phyloP scores from a whole-genome alignment of 768 basidiomycete species.

The Myochromella boudieri region DNA sequence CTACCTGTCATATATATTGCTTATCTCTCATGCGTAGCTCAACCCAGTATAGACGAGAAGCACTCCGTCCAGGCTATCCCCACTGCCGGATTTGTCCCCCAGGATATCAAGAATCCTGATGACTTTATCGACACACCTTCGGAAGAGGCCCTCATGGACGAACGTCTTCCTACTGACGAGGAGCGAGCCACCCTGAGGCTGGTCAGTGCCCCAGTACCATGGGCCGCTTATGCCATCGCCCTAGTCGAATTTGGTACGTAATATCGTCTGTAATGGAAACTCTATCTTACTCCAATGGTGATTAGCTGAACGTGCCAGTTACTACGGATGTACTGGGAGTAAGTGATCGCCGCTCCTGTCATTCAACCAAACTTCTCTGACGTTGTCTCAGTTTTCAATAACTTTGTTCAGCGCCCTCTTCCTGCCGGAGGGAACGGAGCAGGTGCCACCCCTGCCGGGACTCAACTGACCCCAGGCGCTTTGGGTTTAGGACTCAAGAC shows the following conservation, averaged over 20 bases:
- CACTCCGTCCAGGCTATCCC: not conserved
- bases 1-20: not conserved
- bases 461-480: conserved; percentile 24
- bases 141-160: not conserved
- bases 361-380: not conserved
- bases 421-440: conserved; percentile 27
- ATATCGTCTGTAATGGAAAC: not conserved
- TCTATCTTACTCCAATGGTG: not conserved
- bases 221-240: conserved; percentile 17
- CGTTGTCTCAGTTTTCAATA: conserved; percentile 19
- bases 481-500: conserved; percentile 25
- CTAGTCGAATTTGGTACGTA: conserved; percentile 15
- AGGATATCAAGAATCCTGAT: not conserved
- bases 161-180: conserved; percentile 13
- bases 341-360: not conserved
- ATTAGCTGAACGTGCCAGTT: conserved; percentile 18
- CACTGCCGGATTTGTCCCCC: not conserved
- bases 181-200: conserved; percentile 14
- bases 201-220: conserved; percentile 15
- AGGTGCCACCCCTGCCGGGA: conserved; percentile 25
- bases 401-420: conserved; percentile 28
- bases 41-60: not conserved
- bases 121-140: not conserved
- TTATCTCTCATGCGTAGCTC: not conserved
- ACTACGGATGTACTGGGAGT: conserved; percentile 18